phyloP scores from a whole-genome alignment of 1,284 basidiomycete species.

The Ceratobasidium sp. region DNA sequence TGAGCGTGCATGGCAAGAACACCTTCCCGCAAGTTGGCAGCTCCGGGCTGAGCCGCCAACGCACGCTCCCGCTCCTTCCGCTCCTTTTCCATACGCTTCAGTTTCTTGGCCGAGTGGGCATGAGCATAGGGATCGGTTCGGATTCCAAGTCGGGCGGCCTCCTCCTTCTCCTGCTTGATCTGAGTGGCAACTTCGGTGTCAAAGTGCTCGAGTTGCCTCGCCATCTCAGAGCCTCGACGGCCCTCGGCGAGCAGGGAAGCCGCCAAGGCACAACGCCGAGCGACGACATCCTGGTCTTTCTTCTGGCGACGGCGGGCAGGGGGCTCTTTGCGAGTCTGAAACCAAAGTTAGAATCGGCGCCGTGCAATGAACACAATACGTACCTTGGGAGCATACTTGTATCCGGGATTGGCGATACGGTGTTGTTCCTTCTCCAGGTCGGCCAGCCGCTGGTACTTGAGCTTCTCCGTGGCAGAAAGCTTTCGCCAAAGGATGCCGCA shows the following conservation, averaged over 20 bases:
- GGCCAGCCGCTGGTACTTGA: conserved; percentile 36
- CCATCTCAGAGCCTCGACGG: conserved; percentile 30
- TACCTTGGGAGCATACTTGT: conserved; percentile 35
- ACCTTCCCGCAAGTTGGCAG: conserved; percentile 19
- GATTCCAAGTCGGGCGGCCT: conserved; percentile 27
- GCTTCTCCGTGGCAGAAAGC: conserved; percentile 25
- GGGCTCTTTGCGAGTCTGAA: conserved; percentile 22
- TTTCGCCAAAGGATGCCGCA: conserved; percentile 36
- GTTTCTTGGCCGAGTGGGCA: conserved; percentile 35
- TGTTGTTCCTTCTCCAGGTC: conserved; percentile 35
- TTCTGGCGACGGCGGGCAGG: conserved; percentile 34
- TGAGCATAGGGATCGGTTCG: conserved; percentile 31
- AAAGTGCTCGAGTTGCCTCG: conserved; percentile 26
- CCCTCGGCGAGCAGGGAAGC: conserved; percentile 32
- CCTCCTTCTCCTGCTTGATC: conserved; percentile 35
- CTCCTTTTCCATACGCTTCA: conserved; percentile 30
- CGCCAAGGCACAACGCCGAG: conserved; percentile 30
- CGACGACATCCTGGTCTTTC: conserved; percentile 35
- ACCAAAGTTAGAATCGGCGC: not conserved
- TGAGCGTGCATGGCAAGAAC: conserved; percentile 30
- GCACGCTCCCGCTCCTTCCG: conserved; percentile 34
- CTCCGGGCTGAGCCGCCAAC: conserved; percentile 24
- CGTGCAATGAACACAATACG: not conserved
- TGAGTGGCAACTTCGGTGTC: conserved; percentile 33
- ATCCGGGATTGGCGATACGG: conserved; percentile 28